Evolutionary conservation across 2,329 filamentous ascomycete genomes (phyloP), one percentile per base, ranked within the genome.

Genomic region (Bimuria novae-zelandiae): DNA sequence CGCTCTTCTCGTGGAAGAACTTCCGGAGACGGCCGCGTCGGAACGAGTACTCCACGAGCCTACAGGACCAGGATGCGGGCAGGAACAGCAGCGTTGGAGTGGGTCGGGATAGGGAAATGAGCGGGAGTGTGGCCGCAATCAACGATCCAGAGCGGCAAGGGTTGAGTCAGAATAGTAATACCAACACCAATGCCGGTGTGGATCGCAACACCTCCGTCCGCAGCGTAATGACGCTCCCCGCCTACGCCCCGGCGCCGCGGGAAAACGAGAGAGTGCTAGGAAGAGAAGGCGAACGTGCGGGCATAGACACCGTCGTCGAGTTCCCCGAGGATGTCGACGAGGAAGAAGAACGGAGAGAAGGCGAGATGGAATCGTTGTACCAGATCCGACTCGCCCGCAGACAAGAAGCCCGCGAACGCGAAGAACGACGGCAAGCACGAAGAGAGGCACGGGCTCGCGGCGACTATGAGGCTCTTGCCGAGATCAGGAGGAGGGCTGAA

Each of bases 321-420:
- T 85, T 89, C 60, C 92, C 92, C 0, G 87, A 90, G 67, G 90
- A 88, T 0, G 82, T 80, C 7, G 90, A 96, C 46, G 89, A 92
- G 49, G 86, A 95, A 60, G 91, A 96, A 70, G 75, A 77, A 1
- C 78, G 91, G 48, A 83, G 94, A 11, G 92, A 97, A 58, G 85
- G 90, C 23, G 90, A 97, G 72, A 97, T 97, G 94, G 89, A 94
- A 57, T 85, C 89, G 0, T 75, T 97, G 35, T 97, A 96, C 72
- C 91, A 96, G 72, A 93, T 97, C 54, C 87, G 94, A 11, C 70
- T 89, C 11, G 86, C 90, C 16, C 84, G 94, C 49, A 84, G 92
- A 46, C 81, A 84, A 51, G 89, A 95, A 70, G 81, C 88, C 33
- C 84, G 85, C 4, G 91, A 94, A 57, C 86, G 91, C 4, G 90